Percentiles rank a stretch among this genome's conserved stretches.
phyloP scores from a whole-genome alignment of 768 basidiomycete species.

The Cystofilobasidium ferigula region DNA sequence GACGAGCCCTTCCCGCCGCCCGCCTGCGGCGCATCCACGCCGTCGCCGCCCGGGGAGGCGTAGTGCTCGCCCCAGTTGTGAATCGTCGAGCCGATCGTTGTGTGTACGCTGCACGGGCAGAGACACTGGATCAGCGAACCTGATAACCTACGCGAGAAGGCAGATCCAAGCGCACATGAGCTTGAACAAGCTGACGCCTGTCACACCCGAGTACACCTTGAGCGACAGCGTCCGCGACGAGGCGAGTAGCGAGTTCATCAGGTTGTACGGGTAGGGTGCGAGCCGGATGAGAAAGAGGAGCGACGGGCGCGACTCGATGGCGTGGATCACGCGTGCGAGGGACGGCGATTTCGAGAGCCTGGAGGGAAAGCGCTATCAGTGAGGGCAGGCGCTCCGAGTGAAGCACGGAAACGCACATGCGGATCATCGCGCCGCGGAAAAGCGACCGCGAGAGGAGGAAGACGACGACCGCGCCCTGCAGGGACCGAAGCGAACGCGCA shows the following conservation, averaged over 20 bases:
- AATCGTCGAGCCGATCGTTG: constrained; percentile 53
- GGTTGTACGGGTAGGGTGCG: constrained; percentile 78
- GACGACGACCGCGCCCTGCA: constrained; percentile 62
- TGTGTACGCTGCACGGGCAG: constrained; percentile 51
- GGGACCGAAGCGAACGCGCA: background rate
- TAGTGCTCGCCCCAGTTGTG: constrained; percentile 17
- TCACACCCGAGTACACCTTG: constrained; percentile 65
- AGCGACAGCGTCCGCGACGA: constrained; percentile 59
- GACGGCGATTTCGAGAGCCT: constrained; percentile 54
- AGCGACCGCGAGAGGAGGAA: constrained; percentile 61
- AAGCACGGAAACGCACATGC: constrained; percentile 29
- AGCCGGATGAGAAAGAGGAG: constrained; percentile 83
- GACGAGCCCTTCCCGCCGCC: background rate
- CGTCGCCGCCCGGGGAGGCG: background rate
- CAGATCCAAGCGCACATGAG: constrained; percentile 54
- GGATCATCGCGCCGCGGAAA: constrained; percentile 58
- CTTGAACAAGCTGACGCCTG: constrained; percentile 75
- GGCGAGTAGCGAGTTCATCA: constrained; percentile 87
- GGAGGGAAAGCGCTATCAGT: background rate
- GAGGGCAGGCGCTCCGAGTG: constrained; percentile 41
- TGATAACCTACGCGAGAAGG: too few relatives aligned
- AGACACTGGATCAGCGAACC: background rate
- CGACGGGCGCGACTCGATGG: constrained; percentile 75
- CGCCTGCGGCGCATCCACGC: background rate
- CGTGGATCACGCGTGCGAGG: constrained; percentile 68